A percentile compares a stretch with the other conserved stretches of the same genome.
Evolutionary conservation across 495 filamentous ascomycete genomes (phyloP).

Genomic region (Parachaetomium inaequale): DNA sequence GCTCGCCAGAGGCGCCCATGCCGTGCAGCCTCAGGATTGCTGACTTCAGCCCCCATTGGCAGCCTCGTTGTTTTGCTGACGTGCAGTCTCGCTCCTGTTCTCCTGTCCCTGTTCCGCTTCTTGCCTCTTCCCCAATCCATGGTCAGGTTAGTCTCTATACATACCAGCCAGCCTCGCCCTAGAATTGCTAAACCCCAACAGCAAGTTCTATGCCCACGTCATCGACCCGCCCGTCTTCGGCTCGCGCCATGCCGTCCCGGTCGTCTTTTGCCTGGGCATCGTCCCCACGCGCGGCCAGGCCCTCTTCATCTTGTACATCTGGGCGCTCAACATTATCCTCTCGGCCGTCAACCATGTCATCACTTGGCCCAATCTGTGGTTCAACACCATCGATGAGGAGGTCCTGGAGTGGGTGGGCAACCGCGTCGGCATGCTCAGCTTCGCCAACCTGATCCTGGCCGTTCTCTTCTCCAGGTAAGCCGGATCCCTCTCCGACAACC

Average conservation of each 20-base stretch:
- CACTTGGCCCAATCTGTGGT: background rate
- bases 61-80: too few species aligned
- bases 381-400: background rate
- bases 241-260: background rate
- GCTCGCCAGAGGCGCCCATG: background rate
- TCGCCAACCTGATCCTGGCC: background rate
- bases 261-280: background rate
- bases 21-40: too few species aligned
- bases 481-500: too few species aligned
- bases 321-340: background rate
- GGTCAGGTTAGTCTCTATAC: too few species aligned
- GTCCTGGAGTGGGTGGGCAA: background rate
- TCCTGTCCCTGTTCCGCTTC: too few species aligned
- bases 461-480: background rate
- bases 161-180: too few species aligned
- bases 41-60: too few species aligned
- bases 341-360: background rate
- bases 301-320: background rate
- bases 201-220: background rate
- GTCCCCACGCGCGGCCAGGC: background rate
- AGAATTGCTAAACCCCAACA: background rate
- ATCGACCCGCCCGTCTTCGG: background rate
- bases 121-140: too few species aligned
- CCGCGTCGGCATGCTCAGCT: background rate
- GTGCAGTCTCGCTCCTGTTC: too few species aligned